Base-by-base conservation (phyloP, 768 basidiomycete genomes). In the Cystobasidium onofrii region DNA sequence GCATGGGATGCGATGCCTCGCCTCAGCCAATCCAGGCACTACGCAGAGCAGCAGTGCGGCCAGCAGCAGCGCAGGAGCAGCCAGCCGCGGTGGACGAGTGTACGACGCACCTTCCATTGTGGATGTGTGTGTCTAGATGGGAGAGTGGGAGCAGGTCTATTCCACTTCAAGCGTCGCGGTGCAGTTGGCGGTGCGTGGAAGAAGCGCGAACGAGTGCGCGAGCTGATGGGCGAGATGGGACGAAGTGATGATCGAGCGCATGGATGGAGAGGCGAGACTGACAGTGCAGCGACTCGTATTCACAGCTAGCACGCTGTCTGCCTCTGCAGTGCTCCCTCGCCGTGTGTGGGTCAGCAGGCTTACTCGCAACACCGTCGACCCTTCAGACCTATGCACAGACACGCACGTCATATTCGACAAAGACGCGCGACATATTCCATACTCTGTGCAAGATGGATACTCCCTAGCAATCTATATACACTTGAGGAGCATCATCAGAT, bases 91-190 rank as follows among this genome's bases (percentile, higher is more conserved):
- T 64, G 63, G 20, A 27, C 27, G 36, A 27, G 6, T 1, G 41
- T 64, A 7, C 17, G 15, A 64, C 63, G 25, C 63, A 64, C 63
- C 63, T 43, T 64, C 63, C 63, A 64, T 64, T 33, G 63, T 64
- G 63, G 13, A 13, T 12, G 31, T 13, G 33, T 12, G 43, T n/a
- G 63, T 34, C n/a, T n/a, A n/a, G n/a, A 41, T 64, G n/a, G 9
- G 63, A 61, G 57, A 39, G 4, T 3, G 7, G n/a, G 23, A 31
- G 9, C 43, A 34, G 43, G 34, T 4, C 7, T 13, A 43, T 4
- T 64, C 63, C 17, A 41, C 4, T 31, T 33, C 43, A 17, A 2
- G 7, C 12, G 33, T 43, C 15, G 63, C 2, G 7, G 63, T 27
- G 63, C 25, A 43, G 33, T 36, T 34, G 63, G 33, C 31, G 63